Conservation (phyloP, 257 asterid genomes). For the Lavandula angustifolia region DNA sequence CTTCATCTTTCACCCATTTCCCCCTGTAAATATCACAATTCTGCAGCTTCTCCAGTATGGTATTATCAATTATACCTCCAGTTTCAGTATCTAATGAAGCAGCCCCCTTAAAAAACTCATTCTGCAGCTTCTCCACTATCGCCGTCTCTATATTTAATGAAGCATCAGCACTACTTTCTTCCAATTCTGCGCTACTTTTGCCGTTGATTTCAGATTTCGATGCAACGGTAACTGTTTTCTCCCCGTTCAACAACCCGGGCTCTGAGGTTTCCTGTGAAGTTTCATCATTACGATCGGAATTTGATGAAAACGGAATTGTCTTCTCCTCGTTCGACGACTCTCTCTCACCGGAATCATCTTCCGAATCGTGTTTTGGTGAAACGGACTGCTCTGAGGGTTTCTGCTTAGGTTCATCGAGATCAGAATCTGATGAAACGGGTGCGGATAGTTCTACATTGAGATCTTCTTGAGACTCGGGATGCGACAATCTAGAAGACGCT, state of each 20-base stretch:
- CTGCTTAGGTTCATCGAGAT: conserved; percentile 18
- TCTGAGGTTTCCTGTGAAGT: conserved; percentile 11
- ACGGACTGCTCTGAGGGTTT: conserved; percentile 24
- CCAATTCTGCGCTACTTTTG: conserved; percentile 26
- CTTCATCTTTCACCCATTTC: conserved; percentile 83
- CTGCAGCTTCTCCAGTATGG: conserved; percentile 35
- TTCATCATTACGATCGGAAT: not conserved
- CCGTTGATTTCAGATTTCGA: conserved; percentile 40
- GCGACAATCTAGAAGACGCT: conserved; percentile 8
- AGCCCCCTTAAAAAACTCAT: conserved; percentile 24
- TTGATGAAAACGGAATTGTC: conserved; percentile 29
- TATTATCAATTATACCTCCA: conserved; percentile 30
- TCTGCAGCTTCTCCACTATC: conserved; percentile 29
- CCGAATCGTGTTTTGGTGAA: conserved; percentile 23
- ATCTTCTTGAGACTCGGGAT: conserved; percentile 22
- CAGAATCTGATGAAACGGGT: conserved; percentile 36
- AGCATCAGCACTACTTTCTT: conserved; percentile 5
- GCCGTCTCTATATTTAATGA: conserved; percentile 25
- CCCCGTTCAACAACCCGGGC: conserved; percentile 21
- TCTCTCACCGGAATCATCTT: conserved; percentile 13
- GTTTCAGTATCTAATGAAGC: conserved; percentile 24
- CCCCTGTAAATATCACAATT: conserved; percentile 73
- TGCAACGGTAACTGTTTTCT: conserved; percentile 12
- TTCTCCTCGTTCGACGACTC: conserved; percentile 22
- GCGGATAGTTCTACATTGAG: conserved; percentile 15